Base-by-base conservation (phyloP, 306 rosid genomes). In the Myrica gale region DNA sequence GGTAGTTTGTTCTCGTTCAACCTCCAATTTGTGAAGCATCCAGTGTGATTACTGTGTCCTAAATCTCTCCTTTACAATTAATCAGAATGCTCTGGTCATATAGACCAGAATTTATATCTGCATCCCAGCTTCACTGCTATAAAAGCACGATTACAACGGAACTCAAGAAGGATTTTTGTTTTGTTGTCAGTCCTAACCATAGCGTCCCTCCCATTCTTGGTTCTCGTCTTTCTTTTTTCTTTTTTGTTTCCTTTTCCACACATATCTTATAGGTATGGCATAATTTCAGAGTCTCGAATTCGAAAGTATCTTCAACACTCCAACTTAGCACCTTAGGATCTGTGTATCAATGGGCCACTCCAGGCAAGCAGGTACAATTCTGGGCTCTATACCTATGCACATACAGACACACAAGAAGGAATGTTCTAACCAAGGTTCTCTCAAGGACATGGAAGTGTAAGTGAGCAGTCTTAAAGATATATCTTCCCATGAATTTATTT, bases 301-400 rank as follows among this genome's bases (percentile, higher is more conserved):
- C 17, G 69, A 21, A 58, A 15, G 65, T 23, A 20, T 37, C 37
- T 58, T 20, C 65, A 19, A 21, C 21, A 26, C 21, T 58, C 21
- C 41, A 19, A 10, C 13, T 39, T 65, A 41, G 48, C 26, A 41
- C 48, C 48, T 41, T 17, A 54, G 50, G 23, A 7, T 54, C 58
- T 37, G 26, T 32, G 73, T 43, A 58, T 74, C 61, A 11, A 71
- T 43, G 16, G 62, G 17, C 48, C 9, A 67, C 78, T 72, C 67
- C n/a, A 68, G 74, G 23, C 20, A 76, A 16, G 2, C 32, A 32
- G 37, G 37, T 3, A 32, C 37, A 32, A 32, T 32, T 32, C 37
- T 32, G 2, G 37, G 37, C 37, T 57, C 9, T 4, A 19, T 11
- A 8, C 32, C 32, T 55, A 63, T 41, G 50, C 70, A 65, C 6